Evolutionary conservation across 2,329 filamentous ascomycete species (phyloP), one percentile per base, ranked within the genome.

Genomic region (Huntiella bhutanensis): DNA sequence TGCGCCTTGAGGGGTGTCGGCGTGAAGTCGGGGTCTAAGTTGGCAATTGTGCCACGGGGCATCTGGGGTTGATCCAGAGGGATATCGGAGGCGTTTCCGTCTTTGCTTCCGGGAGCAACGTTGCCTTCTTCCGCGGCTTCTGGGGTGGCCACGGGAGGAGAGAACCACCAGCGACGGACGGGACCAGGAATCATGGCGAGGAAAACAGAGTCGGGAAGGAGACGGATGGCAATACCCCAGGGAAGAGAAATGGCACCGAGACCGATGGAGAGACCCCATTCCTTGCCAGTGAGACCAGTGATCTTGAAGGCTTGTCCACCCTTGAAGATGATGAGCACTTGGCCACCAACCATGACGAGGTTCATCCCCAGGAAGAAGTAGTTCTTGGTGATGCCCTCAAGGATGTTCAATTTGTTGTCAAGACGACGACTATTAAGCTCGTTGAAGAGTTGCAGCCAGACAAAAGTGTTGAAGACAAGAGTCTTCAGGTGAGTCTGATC

Each of bases 331-430:
- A 93, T 93, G 63, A 92, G 72, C 15, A 86, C 65, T 57, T 94
- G 86, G 6, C 82, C 82, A 52, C 75, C 84, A 49, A 91, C 69
- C 79, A 93, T 92, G 60, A 91, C 69, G 46, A 71, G 56, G 61
- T 86, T 82, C 61, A 93, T 92, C 19, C 66, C 66, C 28, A 87
- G 70, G 65, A 93, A 93, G 68, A 87, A 91, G 57, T 70, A 76
- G 59, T 93, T 93, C 54, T 70, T 71, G 15, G 72, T 70, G 48
- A 93, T 75, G 47, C 82, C 82, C 59, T 92, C 84, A 49, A 93
- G 84, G 48, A 93, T 80, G 59, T 93, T 93, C 64, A 91, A 78
- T 48, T 75, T 75, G 62, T 92, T 93, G 61, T 93, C 86, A 12
- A 93, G 71, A 11, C 82, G 79, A 47, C 81, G 79, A 64, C 85